These are phyloP conservation scores for Wickerhamiella sorbophila DNA, from an alignment of 805 yeast genomes.

Conservation along the genomic window DNA sequence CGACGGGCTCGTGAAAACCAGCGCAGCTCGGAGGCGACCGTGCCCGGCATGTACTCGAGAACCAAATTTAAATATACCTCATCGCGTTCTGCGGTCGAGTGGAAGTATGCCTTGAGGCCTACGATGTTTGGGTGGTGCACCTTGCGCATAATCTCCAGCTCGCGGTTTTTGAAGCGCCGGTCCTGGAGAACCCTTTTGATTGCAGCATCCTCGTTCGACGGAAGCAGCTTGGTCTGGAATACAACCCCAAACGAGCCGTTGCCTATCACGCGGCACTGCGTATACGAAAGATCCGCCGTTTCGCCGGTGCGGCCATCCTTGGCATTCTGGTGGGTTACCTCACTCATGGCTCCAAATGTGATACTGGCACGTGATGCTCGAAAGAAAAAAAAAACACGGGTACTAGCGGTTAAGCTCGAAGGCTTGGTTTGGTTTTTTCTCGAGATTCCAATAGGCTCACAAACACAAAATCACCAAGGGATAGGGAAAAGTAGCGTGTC, in stretches of 20 bases:
- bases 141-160: constrained; percentile 85
- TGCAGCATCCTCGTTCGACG: constrained; percentile 71
- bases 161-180: constrained; percentile 89
- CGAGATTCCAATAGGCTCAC: too few relatives aligned
- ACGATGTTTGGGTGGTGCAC: constrained; percentile 79
- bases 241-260: constrained; percentile 98
- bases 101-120: constrained; percentile 74
- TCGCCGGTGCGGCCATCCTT: constrained; percentile 61
- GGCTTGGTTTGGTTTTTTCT: too few relatives aligned
- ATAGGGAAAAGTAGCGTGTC: background rate
- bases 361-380: too few relatives aligned
- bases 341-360: constrained; percentile 11
- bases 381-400: too few relatives aligned
- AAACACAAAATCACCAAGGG: background rate
- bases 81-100: constrained; percentile 57
- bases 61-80: constrained; percentile 81
- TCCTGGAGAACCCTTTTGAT: constrained; percentile 95
- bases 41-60: constrained; percentile 89
- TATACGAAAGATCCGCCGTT: constrained; percentile 48
- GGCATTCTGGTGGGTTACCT: constrained; percentile 44
- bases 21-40: constrained; percentile 79
- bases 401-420: too few relatives aligned
- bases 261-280: constrained; percentile 85
- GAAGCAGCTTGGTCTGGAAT: constrained; percentile 68
- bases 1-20: constrained; percentile 43